Evolutionary conservation across 331 rosid genomes (phyloP), one percentile per base, ranked within the genome.

Genomic region (Acacia concinna): DNA sequence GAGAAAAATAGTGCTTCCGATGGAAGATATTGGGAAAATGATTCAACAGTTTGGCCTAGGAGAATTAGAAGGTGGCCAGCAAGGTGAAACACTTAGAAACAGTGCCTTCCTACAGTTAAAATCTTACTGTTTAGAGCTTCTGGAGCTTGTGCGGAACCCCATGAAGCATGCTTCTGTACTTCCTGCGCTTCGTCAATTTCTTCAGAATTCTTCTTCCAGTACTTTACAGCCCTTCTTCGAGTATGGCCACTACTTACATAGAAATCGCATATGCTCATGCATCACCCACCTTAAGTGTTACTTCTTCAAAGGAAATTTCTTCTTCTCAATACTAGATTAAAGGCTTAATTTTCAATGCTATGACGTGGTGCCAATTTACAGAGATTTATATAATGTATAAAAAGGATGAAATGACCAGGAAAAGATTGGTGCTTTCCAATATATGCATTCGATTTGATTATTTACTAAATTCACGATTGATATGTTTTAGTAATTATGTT

Each of bases 151-250:
- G 77, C 94, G 79, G 49, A 87, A 62, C 79, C 96, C 98, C 34
- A 88, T 81, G 57, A 85, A 85, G 79, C 87, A 77, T 64, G 80
- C 84, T 49, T 78, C 97, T 1, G 76, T 87, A 30, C n/a, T 91
- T 43, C 84, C 90, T 46, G 65, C 87, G 17, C 31, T 93, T 68
- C 93, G 89, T 28, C 85, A 51, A 5, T 81, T 93, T 64, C 91
- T 95, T 85, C 94, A 79, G 17, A 77, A 31, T 35, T 87, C 90
- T 80, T 78, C 89, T 1, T 49, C 91, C 44, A 66, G 75, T 60
- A 17, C 81, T 82, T 83, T 95, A 60, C 99, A 90, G 75, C 97
- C 96, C 2, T 91, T 89, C 87, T 88, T 93, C 74, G 97, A 95
- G 98, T 91, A 82, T 79, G 88, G 18, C 49, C 23, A 23, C 35